Conservation (phyloP, 1,284 basidiomycete species). For the Pseudozyma pruni region DNA sequence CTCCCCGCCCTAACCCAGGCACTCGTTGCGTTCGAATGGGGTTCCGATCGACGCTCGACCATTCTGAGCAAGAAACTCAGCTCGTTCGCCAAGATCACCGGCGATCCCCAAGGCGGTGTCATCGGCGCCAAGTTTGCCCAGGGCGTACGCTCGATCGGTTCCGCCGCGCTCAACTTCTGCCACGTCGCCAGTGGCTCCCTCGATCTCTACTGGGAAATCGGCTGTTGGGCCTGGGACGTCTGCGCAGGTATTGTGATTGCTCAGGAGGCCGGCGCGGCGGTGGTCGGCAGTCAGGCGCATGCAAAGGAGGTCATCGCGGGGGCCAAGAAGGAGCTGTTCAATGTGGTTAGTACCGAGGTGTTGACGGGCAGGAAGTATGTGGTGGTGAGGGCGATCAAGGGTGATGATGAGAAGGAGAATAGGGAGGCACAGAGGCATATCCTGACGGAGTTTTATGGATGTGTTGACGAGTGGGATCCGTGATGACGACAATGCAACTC, state of each 20-base stretch:
- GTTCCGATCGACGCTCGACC: constrained; percentile 78
- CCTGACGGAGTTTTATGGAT: constrained; percentile 84
- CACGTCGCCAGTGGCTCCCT: constrained; percentile 59
- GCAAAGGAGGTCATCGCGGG: constrained; percentile 70
- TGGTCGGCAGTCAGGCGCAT: constrained; percentile 46
- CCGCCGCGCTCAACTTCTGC: constrained; percentile 63
- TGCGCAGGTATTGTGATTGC: constrained; percentile 91
- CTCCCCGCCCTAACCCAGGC: constrained; percentile 83
- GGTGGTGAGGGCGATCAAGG: constrained; percentile 73
- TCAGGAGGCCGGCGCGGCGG: constrained; percentile 75
- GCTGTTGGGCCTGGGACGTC: constrained; percentile 68
- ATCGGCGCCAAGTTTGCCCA: constrained; percentile 86
- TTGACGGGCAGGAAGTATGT: constrained; percentile 87
- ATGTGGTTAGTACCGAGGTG: constrained; percentile 74
- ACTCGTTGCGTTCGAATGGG: constrained; percentile 90
- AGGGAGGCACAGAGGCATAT: constrained; percentile 82
- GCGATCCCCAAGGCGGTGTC: constrained; percentile 74
- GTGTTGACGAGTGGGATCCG: constrained; percentile 77
- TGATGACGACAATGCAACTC: constrained; percentile 15
- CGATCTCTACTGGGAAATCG: constrained; percentile 67
- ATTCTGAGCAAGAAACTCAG: constrained; percentile 74
- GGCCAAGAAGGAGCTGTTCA: constrained; percentile 70
- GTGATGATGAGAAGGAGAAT: constrained; percentile 72
- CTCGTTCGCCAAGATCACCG: constrained; percentile 81
- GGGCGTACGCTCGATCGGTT: constrained; percentile 69